Percentiles rank a stretch among this genome's conserved stretches.
Conservation (phyloP, 495 filamentous ascomycete species). For the Trypethelium eluteriae region DNA sequence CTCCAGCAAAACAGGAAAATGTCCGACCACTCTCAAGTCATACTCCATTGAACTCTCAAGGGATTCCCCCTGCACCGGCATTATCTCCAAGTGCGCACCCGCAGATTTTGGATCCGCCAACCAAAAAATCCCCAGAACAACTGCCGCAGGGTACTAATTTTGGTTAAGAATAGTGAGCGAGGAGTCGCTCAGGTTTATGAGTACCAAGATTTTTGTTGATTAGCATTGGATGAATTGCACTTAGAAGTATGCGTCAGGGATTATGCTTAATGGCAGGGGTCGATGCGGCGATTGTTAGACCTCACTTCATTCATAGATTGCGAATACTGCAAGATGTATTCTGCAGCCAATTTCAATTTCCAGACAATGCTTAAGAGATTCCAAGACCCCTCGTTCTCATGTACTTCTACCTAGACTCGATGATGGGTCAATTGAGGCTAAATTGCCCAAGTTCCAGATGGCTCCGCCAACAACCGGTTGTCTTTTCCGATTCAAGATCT, state of each 20-base stretch:
- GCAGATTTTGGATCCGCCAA: conserved; percentile 24
- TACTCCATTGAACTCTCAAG: conserved; percentile 39
- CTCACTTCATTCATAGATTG: not conserved
- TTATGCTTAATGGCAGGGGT: not conserved
- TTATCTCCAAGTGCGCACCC: conserved; percentile 39
- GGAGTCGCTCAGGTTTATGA: not conserved
- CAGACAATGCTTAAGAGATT: not conserved
- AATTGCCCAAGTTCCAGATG: not conserved
- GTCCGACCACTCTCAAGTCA: conserved; percentile 45
- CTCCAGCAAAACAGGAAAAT: conserved; percentile 66
- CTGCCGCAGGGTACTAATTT: not conserved
- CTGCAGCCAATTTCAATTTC: not conserved
- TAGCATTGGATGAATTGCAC: not conserved
- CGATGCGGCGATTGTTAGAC: not conserved
- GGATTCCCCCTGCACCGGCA: conserved; percentile 45
- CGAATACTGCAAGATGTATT: not conserved
- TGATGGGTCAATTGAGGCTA: not conserved
- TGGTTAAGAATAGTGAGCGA: not conserved
- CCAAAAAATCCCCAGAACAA: conserved; percentile 26
- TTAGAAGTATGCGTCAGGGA: not conserved
- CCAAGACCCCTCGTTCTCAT: not conserved
- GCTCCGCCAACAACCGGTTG: not conserved
- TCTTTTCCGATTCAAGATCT: not conserved
- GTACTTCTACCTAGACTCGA: not conserved
- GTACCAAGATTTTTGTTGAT: not conserved